Evolutionary conservation across 2,329 filamentous ascomycete species (phyloP), one percentile per base, ranked within the genome.

Genomic region (Pseudocercospora ulei): DNA sequence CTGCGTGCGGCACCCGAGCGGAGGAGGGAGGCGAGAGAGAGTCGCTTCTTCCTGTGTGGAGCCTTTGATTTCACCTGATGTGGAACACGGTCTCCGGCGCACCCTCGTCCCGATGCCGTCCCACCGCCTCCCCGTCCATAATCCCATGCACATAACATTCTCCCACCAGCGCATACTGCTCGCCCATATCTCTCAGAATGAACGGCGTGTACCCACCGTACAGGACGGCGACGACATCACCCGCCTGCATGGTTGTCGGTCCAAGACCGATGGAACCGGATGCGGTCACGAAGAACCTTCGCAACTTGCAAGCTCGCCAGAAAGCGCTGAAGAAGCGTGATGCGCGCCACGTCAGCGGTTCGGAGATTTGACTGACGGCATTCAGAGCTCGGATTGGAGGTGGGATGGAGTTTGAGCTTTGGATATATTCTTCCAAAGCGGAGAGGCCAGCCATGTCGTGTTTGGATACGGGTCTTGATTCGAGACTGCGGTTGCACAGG

Each of bases 121-220:
- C 8, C 4, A 42, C 28, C 13, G 22, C 31, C 14, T 44, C 37
- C 5, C 41, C 41, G 13, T 44, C 26, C 41, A 44, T 44, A 11
- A 35, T 23, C 2, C 31, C 31, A 14, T 44, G 37, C 8, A 39
- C 26, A 31, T 40, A 44, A 22, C 38, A 36, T 16, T 44, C 37
- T 14, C 41, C 41, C 12, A 44, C n/a, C 4, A 44, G 9, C 2
- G 7, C 22, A 18, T 23, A 39, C 5, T 26, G 18, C 6, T 24
- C 17, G 2, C 27, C 31, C 11, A 7, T 11, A 12, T 11, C 13
- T 14, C 39, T 25, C 1, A 41, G 26, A 1, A 41, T 19, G 14
- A 24, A 37, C 11, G 39, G 39, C 25, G 27, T 28, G 8, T 26
- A 11, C 3, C 24, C 25, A 8, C 39, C 39, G 16, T 30, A 38